Base-by-base conservation (phyloP, 192 early-diverging fungal genomes). In the Jimgerdemannia flammicorona region DNA sequence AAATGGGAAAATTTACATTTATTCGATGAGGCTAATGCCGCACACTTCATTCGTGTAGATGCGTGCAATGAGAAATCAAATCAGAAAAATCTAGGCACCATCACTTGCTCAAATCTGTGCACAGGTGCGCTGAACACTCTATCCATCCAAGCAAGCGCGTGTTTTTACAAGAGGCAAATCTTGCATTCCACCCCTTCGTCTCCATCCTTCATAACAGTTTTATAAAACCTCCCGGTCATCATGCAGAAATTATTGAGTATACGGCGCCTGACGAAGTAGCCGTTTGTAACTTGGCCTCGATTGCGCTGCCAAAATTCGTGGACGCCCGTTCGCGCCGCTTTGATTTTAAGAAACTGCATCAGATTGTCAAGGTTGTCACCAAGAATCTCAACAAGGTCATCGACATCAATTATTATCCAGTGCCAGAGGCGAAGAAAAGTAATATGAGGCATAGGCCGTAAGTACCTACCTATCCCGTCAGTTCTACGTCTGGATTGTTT, bases 61-160 rank as follows among this genome's bases (percentile, higher is more conserved):
- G 91, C 97, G 44, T 98, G 97, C 87, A 98, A 98, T 82, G 84
- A 91, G 79, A 98, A 98, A 87, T 96, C 94, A 43, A 98, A 98
- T 87, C 97, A 98, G 85, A 94, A 97, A 86, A 97, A 98, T 85
- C 84, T 98, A 44, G 97, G 97, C 43, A 98, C 96, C 4, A 98
- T 98, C 89, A 95, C 93, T 77, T 96, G 96, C 87, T 94, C 92
- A 72, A 98, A 98, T 87, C 86, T 98, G 72, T 98, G 97, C 85
- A 98, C 97, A 2, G 75, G 75, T 80, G 70, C 43, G 67, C 40
- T 41, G 19, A 68, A 9, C 29, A 29, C 29, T 29, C 29, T 29
- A 29, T 29, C 29, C 29, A 29, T 29, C 29, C 29, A 29, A 29
- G 29, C 0, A 29, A 29, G 29, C 29, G 29, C 29, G 29, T 29